Conservation (phyloP, 2,329 filamentous ascomycete genomes). For the Fusarium paranaense region DNA sequence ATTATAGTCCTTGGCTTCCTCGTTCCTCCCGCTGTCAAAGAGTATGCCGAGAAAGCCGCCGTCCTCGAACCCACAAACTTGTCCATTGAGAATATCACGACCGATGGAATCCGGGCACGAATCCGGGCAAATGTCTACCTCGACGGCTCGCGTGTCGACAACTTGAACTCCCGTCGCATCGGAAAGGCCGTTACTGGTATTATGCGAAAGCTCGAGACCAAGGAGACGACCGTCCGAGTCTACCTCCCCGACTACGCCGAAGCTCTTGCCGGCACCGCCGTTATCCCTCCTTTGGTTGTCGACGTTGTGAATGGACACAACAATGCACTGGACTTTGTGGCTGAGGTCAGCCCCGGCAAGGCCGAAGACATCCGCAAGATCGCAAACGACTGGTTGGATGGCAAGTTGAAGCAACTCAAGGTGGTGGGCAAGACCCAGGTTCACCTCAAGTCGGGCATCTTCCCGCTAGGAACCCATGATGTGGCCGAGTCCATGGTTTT, state of each 20-base stretch:
- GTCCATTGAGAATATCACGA: slow-evolving; percentile 86
- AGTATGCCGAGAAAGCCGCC: slow-evolving; percentile 86
- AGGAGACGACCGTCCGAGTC: slow-evolving; percentile 78
- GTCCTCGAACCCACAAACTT: slow-evolving; percentile 86
- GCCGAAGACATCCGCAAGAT: slow-evolving; percentile 81
- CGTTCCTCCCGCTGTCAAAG: slow-evolving; percentile 81
- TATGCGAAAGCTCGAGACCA: slow-evolving; percentile 79
- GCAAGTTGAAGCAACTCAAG: slow-evolving; percentile 76
- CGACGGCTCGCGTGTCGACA: slow-evolving; percentile 80
- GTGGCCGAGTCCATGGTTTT: slow-evolving; percentile 82
- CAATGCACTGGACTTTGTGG: slow-evolving; percentile 82
- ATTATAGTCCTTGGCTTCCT: slow-evolving; percentile 86
- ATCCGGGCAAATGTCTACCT: slow-evolving; percentile 86
- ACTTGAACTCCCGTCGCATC: slow-evolving; percentile 77
- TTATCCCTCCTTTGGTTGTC: slow-evolving; percentile 79
- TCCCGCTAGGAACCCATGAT: slow-evolving; percentile 81
- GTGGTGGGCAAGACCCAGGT: slow-evolving; percentile 81
- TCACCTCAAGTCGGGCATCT: slow-evolving; percentile 80
- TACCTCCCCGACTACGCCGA: slow-evolving; percentile 87
- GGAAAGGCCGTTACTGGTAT: slow-evolving; percentile 85
- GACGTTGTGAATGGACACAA: slow-evolving; percentile 81
- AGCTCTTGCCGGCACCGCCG: slow-evolving; percentile 80
- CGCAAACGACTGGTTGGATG: slow-evolving; percentile 89
- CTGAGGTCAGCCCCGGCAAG: slow-evolving; percentile 81
- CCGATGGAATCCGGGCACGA: slow-evolving; percentile 80